These are phyloP conservation scores for Balamuthia mandrillaris DNA, from an alignment of 208 protist species.

Conservation along the genomic window DNA sequence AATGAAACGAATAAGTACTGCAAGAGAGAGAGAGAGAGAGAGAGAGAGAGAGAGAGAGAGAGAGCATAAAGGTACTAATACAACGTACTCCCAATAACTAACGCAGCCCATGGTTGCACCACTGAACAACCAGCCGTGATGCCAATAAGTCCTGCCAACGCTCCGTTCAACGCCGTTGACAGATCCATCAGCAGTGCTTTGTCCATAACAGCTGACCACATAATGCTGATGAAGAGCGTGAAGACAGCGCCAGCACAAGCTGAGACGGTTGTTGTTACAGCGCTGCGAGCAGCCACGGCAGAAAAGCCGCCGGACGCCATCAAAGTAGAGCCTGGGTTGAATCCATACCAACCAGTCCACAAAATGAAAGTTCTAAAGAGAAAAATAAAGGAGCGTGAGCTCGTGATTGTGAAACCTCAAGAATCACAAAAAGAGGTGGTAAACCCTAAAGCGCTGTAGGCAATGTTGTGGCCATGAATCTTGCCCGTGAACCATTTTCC, in stretches of 20 bases:
- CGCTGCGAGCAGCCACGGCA: not conserved
- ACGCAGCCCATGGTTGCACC: not conserved
- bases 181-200: conserved; percentile 4
- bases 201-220: too few relatives aligned
- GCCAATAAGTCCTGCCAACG: not conserved
- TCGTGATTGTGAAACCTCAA: too few relatives aligned
- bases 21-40: too few relatives aligned
- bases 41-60: not conserved
- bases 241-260: too few relatives aligned
- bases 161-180: not conserved
- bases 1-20: not conserved
- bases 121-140: not conserved
- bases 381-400: too few relatives aligned
- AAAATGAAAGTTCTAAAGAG: too few relatives aligned
- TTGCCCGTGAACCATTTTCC: too few relatives aligned
- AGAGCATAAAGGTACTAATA: not conserved
- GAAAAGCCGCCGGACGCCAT: not conserved
- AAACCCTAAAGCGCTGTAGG: too few relatives aligned
- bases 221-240: too few relatives aligned
- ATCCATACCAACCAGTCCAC: conserved; percentile 33
- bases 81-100: conserved; percentile 14
- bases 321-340: conserved; percentile 22
- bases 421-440: too few relatives aligned
- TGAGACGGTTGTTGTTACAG: conserved; percentile 16
- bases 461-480: too few relatives aligned